Percentiles rank a stretch among this genome's conserved stretches.
These are phyloP conservation scores for Leucosporidium yakuticum DNA, from an alignment of 768 basidiomycete species.

Conservation along the genomic window DNA sequence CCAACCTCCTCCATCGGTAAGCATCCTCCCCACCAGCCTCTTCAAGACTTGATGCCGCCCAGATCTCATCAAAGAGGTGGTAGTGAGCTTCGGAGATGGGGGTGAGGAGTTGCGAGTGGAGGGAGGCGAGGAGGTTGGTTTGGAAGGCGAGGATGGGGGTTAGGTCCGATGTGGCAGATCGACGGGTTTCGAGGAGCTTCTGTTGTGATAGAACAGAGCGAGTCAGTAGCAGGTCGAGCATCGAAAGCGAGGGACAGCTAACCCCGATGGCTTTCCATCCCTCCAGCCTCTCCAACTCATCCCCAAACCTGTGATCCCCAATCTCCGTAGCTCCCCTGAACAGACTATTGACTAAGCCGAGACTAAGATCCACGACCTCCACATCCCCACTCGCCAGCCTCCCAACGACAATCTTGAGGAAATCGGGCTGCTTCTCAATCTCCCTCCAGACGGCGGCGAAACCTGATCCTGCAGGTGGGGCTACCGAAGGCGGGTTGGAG, in stretches of 20 bases:
- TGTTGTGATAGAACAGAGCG: not conserved
- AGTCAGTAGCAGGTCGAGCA: not conserved
- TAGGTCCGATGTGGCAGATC: conserved; percentile 54
- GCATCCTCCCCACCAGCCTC: conserved; percentile 52
- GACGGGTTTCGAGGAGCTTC: conserved; percentile 70
- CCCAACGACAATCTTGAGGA: conserved; percentile 75
- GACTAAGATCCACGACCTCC: conserved; percentile 48
- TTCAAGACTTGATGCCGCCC: conserved; percentile 46
- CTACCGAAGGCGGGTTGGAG: conserved; percentile 24
- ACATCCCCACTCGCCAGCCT: conserved; percentile 65
- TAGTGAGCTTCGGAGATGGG: conserved; percentile 3
- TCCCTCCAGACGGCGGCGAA: conserved; percentile 74
- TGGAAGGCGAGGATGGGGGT: conserved; percentile 81
- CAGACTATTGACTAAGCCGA: conserved; percentile 85
- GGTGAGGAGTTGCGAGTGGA: not conserved
- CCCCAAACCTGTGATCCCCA: conserved; percentile 72
- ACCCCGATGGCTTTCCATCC: conserved; percentile 14
- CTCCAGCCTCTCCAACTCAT: conserved; percentile 63
- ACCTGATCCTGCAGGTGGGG: conserved; percentile 61
- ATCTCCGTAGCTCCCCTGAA: conserved; percentile 69
- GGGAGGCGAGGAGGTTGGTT: conserved; percentile 71
- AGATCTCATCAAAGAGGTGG: conserved; percentile 52
- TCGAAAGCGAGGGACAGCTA: not conserved
- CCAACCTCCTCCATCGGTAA: conserved; percentile 50
- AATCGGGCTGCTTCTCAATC: conserved; percentile 63